Evolutionary conservation across 2,329 filamentous ascomycete species (phyloP).

Genomic region (Claviceps arundinis): DNA sequence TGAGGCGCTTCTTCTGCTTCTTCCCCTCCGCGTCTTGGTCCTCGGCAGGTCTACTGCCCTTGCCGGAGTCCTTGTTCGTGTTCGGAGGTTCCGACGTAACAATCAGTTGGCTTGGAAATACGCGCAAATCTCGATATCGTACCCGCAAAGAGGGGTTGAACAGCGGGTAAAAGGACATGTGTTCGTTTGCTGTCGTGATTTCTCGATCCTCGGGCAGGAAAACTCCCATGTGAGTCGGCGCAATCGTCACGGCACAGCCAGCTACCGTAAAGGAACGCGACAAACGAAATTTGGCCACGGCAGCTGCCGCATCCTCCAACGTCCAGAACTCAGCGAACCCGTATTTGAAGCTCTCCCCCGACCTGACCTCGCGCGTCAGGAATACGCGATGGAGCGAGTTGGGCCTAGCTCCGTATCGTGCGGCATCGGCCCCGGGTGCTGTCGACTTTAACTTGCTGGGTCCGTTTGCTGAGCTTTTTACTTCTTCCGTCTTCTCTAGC

Average conservation of each 20-base stretch:
- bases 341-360: constrained; percentile 63
- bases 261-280: constrained; percentile 67
- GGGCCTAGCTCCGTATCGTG: constrained; percentile 55
- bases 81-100: constrained; percentile 39
- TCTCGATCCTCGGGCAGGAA: constrained; percentile 61
- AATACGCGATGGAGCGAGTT: constrained; percentile 67
- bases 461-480: constrained; percentile 29
- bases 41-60: constrained; percentile 9
- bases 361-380: constrained; percentile 58
- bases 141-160: constrained; percentile 55
- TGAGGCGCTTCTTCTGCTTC: constrained; percentile 37
- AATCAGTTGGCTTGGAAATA: constrained; percentile 53
- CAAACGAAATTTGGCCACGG: constrained; percentile 57
- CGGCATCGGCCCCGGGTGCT: constrained; percentile 38
- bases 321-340: constrained; percentile 76
- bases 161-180: constrained; percentile 56
- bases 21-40: constrained; percentile 20
- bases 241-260: constrained; percentile 55
- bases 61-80: constrained; percentile 13
- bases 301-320: constrained; percentile 61
- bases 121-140: constrained; percentile 64
- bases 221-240: constrained; percentile 72
- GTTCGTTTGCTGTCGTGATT: constrained; percentile 38
- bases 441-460: constrained; percentile 45
- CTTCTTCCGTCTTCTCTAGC: constrained; percentile 48